Evolutionary conservation across 257 asterid species (phyloP).

Genomic region (Nicotiana otophora): DNA sequence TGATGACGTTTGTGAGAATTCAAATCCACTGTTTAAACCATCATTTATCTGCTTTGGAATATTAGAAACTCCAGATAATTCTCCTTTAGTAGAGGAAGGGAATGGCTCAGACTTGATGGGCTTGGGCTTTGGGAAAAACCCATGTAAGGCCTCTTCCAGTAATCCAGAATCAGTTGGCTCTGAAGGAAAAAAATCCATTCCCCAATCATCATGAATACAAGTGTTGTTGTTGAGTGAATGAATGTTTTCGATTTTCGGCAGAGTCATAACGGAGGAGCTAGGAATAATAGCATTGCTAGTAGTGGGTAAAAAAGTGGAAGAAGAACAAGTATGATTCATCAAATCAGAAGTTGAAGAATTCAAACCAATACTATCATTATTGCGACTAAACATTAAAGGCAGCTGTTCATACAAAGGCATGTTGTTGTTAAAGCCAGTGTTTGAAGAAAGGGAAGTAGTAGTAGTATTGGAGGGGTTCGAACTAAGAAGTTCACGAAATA

Average conservation of each 20-base stretch:
- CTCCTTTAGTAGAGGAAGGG: background rate
- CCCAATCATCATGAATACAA: slow-evolving; percentile 14
- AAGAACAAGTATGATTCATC: slow-evolving; percentile 5
- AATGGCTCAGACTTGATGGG: slow-evolving; percentile 16
- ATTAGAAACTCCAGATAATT: slow-evolving; percentile 8
- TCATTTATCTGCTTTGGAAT: slow-evolving; percentile 21
- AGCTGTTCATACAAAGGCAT: slow-evolving; percentile 23
- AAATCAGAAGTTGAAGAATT: slow-evolving; percentile 12
- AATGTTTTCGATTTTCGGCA: background rate
- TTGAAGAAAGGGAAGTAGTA: background rate
- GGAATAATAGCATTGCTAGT: background rate
- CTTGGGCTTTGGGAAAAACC: slow-evolving; percentile 42
- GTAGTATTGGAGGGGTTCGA: slow-evolving; percentile 9
- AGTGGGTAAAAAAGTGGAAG: slow-evolving; percentile 12
- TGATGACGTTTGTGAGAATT: background rate
- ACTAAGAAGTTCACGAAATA: slow-evolving; percentile 36
- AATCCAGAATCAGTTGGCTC: slow-evolving; percentile 50
- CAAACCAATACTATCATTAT: background rate
- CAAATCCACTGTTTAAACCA: slow-evolving; percentile 19
- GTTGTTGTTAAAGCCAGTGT: background rate
- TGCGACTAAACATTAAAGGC: slow-evolving; percentile 10
- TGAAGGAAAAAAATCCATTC: slow-evolving; percentile 48
- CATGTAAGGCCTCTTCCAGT: slow-evolving; percentile 33
- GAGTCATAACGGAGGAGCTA: slow-evolving; percentile 11
- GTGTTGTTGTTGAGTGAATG: background rate